Conservation (phyloP, 2,329 filamentous ascomycete genomes). For the Botrytis galanthina region DNA sequence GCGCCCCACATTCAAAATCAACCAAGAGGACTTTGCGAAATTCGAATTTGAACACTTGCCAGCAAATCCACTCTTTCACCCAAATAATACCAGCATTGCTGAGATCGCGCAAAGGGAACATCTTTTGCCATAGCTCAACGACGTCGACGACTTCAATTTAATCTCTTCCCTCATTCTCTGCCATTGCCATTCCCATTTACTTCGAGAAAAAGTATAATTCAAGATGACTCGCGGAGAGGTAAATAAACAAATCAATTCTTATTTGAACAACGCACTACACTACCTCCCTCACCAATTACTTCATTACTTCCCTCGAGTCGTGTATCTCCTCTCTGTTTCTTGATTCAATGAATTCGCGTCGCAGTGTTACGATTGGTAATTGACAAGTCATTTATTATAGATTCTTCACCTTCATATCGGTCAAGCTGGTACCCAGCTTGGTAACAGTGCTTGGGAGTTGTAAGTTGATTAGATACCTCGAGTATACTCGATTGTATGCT, state of each 20-base stretch:
- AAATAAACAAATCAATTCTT: conserved; percentile 18
- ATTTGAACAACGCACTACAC: not conserved
- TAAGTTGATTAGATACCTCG: conserved; percentile 42
- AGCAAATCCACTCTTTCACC: conserved; percentile 15
- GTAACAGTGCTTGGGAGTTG: conserved; percentile 69
- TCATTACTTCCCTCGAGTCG: not conserved
- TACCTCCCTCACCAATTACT: not conserved
- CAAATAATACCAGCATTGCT: conserved; percentile 7
- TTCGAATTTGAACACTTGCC: not conserved
- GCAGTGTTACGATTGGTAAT: conserved; percentile 11
- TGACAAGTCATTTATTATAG: conserved; percentile 39
- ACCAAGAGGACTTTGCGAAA: conserved; percentile 10
- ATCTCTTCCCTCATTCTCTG: not conserved
- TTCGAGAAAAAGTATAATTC: conserved; percentile 16
- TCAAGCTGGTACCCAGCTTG: conserved; percentile 66
- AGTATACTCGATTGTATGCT: not conserved
- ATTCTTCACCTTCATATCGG: conserved; percentile 67
- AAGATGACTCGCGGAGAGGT: conserved; percentile 31
- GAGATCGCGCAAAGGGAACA: conserved; percentile 8
- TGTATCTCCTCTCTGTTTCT: not conserved
- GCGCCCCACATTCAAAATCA: conserved; percentile 14
- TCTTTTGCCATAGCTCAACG: conserved; percentile 18
- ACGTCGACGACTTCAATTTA: not conserved
- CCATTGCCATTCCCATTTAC: not conserved
- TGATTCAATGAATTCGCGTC: conserved; percentile 2